phyloP scores from a whole-genome alignment of 345 rosid genomes.

The Lumnitzera littorea region DNA sequence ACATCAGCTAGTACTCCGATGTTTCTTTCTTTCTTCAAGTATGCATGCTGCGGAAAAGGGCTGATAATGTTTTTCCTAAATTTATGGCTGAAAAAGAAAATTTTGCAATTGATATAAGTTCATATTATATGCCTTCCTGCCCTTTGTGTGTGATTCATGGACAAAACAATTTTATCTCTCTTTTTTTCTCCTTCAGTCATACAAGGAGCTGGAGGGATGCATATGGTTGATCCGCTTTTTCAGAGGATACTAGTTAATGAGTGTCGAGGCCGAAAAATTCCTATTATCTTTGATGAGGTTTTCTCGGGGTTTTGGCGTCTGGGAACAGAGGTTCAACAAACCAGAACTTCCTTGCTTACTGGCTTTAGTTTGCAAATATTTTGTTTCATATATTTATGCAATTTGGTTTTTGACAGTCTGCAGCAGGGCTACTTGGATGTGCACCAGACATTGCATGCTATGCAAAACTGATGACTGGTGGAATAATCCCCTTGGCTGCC shows the following conservation, averaged over 20 bases:
- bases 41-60: no score
- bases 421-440: slow-evolving; percentile 72
- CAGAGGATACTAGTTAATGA: slow-evolving; percentile 81
- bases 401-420: slow-evolving; percentile 38
- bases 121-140: neutral
- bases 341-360: neutral
- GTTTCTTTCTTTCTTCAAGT: no score
- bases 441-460: slow-evolving; percentile 93
- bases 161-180: neutral
- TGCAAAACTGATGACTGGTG: slow-evolving; percentile 88
- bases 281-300: slow-evolving; percentile 93
- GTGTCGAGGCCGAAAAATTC: slow-evolving; percentile 63
- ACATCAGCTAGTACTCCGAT: no score
- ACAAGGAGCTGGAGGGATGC: slow-evolving; percentile 98
- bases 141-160: neutral
- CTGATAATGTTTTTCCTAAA: no score
- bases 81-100: no score
- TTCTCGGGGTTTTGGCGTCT: slow-evolving; percentile 97
- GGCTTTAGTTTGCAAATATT: neutral
- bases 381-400: neutral
- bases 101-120: neutral
- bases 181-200: slow-evolving; percentile 42
- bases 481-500: slow-evolving; percentile 80
- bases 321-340: slow-evolving; percentile 67
- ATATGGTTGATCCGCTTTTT: slow-evolving; percentile 92